Evolutionary conservation across 1,284 basidiomycete genomes (phyloP).

Genomic region (Limonomyces culmigenus): DNA sequence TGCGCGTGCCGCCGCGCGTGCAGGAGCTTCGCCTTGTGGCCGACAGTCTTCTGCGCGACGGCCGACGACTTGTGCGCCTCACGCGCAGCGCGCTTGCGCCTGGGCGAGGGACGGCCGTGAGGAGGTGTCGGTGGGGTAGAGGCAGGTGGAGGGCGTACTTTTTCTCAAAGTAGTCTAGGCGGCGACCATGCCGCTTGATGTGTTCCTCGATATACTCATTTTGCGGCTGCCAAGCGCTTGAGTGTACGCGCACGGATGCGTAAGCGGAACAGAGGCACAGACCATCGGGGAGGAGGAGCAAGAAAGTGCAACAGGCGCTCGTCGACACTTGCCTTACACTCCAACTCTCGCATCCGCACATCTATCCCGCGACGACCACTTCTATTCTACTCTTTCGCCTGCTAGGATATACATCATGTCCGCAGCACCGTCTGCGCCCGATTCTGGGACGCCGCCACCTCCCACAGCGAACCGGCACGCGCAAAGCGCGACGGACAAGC

Average conservation of each 20-base stretch:
- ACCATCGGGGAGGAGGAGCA: slow-evolving; percentile 4
- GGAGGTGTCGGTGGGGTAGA: background rate
- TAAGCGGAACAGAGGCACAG: slow-evolving; percentile 3
- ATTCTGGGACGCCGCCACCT: slow-evolving; percentile 12
- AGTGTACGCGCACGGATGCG: slow-evolving; percentile 11
- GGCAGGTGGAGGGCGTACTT: slow-evolving; percentile 32
- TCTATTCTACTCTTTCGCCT: too few relatives aligned
- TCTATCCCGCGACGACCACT: too few relatives aligned
- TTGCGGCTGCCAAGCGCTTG: slow-evolving; percentile 24
- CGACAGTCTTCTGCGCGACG: slow-evolving; percentile 86
- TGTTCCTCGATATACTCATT: slow-evolving; percentile 89
- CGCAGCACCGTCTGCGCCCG: slow-evolving; percentile 12
- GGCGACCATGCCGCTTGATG: slow-evolving; percentile 74
- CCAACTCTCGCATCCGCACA: background rate
- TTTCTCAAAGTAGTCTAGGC: slow-evolving; percentile 73
- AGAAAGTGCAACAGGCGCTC: too few relatives aligned
- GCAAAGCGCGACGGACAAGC: slow-evolving; percentile 52
- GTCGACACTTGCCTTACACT: background rate
- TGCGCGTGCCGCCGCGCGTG: slow-evolving; percentile 93
- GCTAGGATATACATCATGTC: too few relatives aligned
- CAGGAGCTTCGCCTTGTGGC: slow-evolving; percentile 93
- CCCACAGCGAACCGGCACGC: slow-evolving; percentile 32
- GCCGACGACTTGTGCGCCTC: slow-evolving; percentile 79
- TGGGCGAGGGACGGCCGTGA: slow-evolving; percentile 16
- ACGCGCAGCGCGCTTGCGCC: slow-evolving; percentile 90